Percentiles rank a stretch among this genome's conserved stretches.
Conservation (phyloP, 441 rosid species). For the Populus hybrid region DNA sequence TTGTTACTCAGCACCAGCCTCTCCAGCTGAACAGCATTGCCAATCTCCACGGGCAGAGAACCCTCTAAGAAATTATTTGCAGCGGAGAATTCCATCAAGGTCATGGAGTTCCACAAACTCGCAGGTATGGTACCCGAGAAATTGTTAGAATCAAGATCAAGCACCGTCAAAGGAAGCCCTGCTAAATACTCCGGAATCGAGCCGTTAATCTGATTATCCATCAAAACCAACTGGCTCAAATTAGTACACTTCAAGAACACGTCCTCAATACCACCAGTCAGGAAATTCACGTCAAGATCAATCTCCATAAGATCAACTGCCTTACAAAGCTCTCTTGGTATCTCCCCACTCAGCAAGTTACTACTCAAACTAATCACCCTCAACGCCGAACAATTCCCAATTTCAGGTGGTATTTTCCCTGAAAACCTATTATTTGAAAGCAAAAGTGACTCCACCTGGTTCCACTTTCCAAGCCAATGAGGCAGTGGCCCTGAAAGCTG, state of each 20-base stretch:
- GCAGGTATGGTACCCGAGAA: slow-evolving; percentile 61
- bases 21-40: slow-evolving; percentile 49
- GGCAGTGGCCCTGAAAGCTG: slow-evolving; percentile 72
- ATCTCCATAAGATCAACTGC: slow-evolving; percentile 53
- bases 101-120: slow-evolving; percentile 58
- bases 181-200: slow-evolving; percentile 65
- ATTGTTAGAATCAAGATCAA: slow-evolving; percentile 73
- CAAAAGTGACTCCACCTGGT: slow-evolving; percentile 52
- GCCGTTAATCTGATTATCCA: slow-evolving; percentile 56
- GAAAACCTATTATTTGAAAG: slow-evolving; percentile 54
- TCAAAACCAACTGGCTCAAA: slow-evolving; percentile 58
- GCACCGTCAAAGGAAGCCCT: slow-evolving; percentile 65
- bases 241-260: slow-evolving; percentile 57
- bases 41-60: slow-evolving; percentile 52
- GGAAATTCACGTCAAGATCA: slow-evolving; percentile 54
- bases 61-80: slow-evolving; percentile 67
- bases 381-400: slow-evolving; percentile 60
- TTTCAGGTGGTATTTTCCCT: slow-evolving; percentile 55
- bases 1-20: slow-evolving; percentile 65
- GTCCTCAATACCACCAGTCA: slow-evolving; percentile 58
- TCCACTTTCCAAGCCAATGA: slow-evolving; percentile 76
- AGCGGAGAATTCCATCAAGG: slow-evolving; percentile 80
- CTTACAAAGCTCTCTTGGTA: slow-evolving; percentile 68
- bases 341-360: slow-evolving; percentile 56
- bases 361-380: slow-evolving; percentile 53